Conservation (phyloP, 768 basidiomycete genomes). For the Leccinum pellstonianum region DNA sequence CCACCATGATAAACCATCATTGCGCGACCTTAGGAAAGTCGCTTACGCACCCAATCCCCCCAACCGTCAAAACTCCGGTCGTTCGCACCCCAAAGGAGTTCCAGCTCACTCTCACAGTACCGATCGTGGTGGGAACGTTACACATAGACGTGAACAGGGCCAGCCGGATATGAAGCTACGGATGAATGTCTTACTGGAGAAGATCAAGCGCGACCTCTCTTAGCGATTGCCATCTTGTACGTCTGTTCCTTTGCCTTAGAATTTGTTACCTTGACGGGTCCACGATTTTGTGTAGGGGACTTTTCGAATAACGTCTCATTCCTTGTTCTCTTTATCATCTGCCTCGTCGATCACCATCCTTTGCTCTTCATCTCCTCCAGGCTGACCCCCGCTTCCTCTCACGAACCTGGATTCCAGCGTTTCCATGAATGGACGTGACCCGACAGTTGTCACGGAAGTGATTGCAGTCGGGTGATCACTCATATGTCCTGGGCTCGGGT, state of each 20-base stretch:
- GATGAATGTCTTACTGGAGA: slow-evolving; percentile 84
- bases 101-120: slow-evolving; percentile 9
- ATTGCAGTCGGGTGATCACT: slow-evolving; percentile 76
- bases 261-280: slow-evolving; percentile 1
- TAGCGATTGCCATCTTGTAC: slow-evolving; percentile 24
- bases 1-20: slow-evolving; percentile 26
- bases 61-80: slow-evolving; percentile 56
- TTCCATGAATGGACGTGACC: slow-evolving; percentile 47
- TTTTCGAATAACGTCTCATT: slow-evolving; percentile 41
- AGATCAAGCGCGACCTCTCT: slow-evolving; percentile 65
- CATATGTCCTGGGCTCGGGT: slow-evolving; percentile 81
- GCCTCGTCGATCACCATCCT: slow-evolving; percentile 39
- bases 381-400: slow-evolving; percentile 41
- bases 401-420: slow-evolving; percentile 66
- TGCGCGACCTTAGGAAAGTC: slow-evolving; percentile 60
- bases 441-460: slow-evolving; percentile 56
- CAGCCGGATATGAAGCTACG: slow-evolving; percentile 83
- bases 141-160: slow-evolving; percentile 30
- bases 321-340: slow-evolving; percentile 59
- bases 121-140: slow-evolving; percentile 31
- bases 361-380: slow-evolving; percentile 26
- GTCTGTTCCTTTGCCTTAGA: background rate
- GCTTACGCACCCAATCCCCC: slow-evolving; percentile 61
- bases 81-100: slow-evolving; percentile 32
- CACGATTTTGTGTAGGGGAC: background rate